These are phyloP conservation scores for Tuber umbilicatum DNA, from an alignment of 495 filamentous ascomycete genomes.

Conservation along the genomic window DNA sequence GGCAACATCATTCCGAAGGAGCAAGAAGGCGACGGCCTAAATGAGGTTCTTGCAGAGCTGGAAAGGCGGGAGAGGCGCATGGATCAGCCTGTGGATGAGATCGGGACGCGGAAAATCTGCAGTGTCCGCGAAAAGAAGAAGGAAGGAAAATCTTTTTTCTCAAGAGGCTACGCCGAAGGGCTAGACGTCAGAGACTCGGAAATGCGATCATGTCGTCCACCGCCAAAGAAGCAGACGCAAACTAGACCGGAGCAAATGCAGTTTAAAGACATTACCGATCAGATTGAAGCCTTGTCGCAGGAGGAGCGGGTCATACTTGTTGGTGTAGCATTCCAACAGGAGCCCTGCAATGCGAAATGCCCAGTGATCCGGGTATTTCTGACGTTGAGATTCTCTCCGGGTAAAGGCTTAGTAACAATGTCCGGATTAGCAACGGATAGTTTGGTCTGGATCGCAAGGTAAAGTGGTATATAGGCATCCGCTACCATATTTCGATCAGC, in stretches of 20 bases:
- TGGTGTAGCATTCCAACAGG: constrained; percentile 82
- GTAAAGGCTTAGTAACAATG: constrained; percentile 61
- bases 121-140: constrained; percentile 20
- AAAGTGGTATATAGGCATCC: constrained; percentile 80
- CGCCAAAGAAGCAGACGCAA: constrained; percentile 48
- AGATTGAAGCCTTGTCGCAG: too few relatives aligned
- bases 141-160: constrained; percentile 16
- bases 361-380: constrained; percentile 86
- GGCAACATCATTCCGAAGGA: constrained; percentile 51
- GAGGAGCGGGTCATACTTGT: constrained; percentile 84
- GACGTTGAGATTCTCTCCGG: constrained; percentile 85
- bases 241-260: constrained; percentile 69
- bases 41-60: constrained; percentile 46
- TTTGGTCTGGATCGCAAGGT: constrained; percentile 74
- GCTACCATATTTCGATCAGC: constrained; percentile 87
- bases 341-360: constrained; percentile 73
- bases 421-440: constrained; percentile 93
- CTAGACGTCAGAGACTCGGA: constrained; percentile 10
- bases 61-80: constrained; percentile 42
- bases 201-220: constrained; percentile 34
- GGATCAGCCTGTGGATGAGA: too few relatives aligned
- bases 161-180: constrained; percentile 7
- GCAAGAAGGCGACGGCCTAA: constrained; percentile 47
- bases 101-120: constrained; percentile 54
- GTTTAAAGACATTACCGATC: constrained; percentile 78